These are phyloP conservation scores for Bullera alba DNA, from an alignment of 768 basidiomycete genomes.

Conservation along the genomic window DNA sequence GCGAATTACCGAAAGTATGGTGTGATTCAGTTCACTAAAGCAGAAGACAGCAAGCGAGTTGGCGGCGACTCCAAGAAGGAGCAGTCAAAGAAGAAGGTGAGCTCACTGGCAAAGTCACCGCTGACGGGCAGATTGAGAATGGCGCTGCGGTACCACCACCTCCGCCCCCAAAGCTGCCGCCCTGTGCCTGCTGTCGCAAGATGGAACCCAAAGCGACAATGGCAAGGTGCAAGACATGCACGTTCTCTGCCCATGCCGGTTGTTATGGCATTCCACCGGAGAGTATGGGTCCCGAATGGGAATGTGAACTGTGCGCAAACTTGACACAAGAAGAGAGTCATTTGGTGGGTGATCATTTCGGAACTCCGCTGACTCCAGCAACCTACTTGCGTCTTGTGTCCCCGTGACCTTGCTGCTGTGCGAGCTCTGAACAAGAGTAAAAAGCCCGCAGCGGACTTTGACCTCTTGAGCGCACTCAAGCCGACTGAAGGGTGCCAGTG, in stretches of 20 bases:
- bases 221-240: slow-evolving; percentile 72
- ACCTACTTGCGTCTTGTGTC: slow-evolving; percentile 78
- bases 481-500: slow-evolving; percentile 90
- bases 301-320: slow-evolving; percentile 81
- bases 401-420: slow-evolving; percentile 52
- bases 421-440: slow-evolving; percentile 17
- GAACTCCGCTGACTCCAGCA: slow-evolving; percentile 51
- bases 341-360: slow-evolving; percentile 53
- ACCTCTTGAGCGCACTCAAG: slow-evolving; percentile 65
- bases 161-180: slow-evolving; percentile 39
- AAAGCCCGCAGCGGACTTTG: slow-evolving; percentile 30
- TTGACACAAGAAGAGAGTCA: slow-evolving; percentile 73
- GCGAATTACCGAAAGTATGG: slow-evolving; percentile 90
- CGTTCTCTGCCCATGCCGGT: slow-evolving; percentile 75
- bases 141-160: slow-evolving; percentile 55
- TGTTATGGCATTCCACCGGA: slow-evolving; percentile 62
- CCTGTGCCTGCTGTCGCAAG: slow-evolving; percentile 69
- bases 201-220: slow-evolving; percentile 70
- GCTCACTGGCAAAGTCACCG: neutral
- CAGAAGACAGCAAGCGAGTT: slow-evolving; percentile 46
- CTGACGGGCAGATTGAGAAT: slow-evolving; percentile 51
- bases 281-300: slow-evolving; percentile 62
- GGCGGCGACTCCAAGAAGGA: slow-evolving; percentile 63
- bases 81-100: slow-evolving; percentile 53
- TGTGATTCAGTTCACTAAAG: slow-evolving; percentile 52